Evolutionary conservation across 2,329 filamentous ascomycete genomes (phyloP), one percentile per base, ranked within the genome.

Genomic region (Beauveria brongniartii): DNA sequence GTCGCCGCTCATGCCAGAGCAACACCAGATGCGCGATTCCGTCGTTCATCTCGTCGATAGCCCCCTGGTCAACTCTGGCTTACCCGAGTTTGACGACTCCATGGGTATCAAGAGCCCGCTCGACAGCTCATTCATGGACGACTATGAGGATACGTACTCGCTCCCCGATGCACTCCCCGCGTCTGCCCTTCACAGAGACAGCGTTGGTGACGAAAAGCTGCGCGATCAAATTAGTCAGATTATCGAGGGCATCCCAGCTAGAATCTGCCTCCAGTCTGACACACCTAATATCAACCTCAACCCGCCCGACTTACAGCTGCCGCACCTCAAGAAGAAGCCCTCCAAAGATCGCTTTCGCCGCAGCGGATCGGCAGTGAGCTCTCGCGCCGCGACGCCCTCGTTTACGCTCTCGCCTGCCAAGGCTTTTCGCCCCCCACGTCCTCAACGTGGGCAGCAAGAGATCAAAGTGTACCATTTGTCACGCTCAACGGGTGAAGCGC

Each of bases 391-490:
- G 7, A 88, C 85, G 0, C 85, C 87, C 5, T 86, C 87, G 1
- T 85, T 91, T 67, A 87, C 86, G 6, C 78, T 92, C 1, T 86
- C 87, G 20, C 87, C 89, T 0, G 87, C 80, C 18, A 81, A 82
- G 67, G 78, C 75, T 24, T 68, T 76, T 3, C 80, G 82, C 9
- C 74, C 78, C 0, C 74, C 78, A 0, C 77, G 80, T 28, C 75
- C 77, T 30, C 74, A 75, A 59, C 75, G 76, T 51, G 80, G 81
- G 56, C 82, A 86, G 61, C 83, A 87, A 55, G 92, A 93, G 63
- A 93, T 96, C 69, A 92, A 92, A 72, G 81, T 97, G 2, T 99
- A 97, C 69, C 92, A 97, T 74, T 82, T 99, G 43, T 91, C 91
- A 16, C 86, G 92, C 53, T 87, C 89, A 20, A 91, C 88, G 41